Conservation (phyloP, 148 eudicot species). For the Rhododendron mucronatum region DNA sequence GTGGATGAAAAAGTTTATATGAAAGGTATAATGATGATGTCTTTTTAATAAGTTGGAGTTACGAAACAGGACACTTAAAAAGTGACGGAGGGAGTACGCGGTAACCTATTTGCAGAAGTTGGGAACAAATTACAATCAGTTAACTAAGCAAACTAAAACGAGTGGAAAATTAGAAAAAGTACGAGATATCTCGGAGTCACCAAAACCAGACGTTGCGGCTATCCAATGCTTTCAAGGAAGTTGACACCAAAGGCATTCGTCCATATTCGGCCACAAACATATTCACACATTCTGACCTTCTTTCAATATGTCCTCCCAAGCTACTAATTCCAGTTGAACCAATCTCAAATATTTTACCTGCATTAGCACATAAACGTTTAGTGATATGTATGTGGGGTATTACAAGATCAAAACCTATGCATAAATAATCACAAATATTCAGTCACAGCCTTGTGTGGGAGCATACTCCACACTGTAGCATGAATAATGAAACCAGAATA, state of each 20-base stretch:
- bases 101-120: conserved; percentile 1
- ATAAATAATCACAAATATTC: neutral
- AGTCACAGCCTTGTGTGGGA: no score
- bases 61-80: no score
- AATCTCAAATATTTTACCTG: conserved; percentile 80
- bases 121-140: neutral
- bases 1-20: no score
- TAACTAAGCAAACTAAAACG: neutral
- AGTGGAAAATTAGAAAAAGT: neutral
- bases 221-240: conserved; percentile 69
- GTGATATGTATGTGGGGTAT: neutral
- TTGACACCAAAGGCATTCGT: conserved; percentile 74
- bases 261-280: conserved; percentile 58
- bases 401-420: neutral
- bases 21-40: no score
- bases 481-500: neutral
- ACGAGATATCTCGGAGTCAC: conserved; percentile 27
- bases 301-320: conserved; percentile 72
- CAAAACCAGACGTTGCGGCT: conserved; percentile 77
- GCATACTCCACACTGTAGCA: neutral
- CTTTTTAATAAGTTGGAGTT: no score
- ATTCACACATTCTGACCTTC: conserved; percentile 63
- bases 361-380: neutral
- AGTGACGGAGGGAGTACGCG: neutral
- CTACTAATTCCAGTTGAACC: conserved; percentile 93